Evolutionary conservation across 2,329 filamentous ascomycete genomes (phyloP).

Genomic region (Cladophialophora immunda): DNA sequence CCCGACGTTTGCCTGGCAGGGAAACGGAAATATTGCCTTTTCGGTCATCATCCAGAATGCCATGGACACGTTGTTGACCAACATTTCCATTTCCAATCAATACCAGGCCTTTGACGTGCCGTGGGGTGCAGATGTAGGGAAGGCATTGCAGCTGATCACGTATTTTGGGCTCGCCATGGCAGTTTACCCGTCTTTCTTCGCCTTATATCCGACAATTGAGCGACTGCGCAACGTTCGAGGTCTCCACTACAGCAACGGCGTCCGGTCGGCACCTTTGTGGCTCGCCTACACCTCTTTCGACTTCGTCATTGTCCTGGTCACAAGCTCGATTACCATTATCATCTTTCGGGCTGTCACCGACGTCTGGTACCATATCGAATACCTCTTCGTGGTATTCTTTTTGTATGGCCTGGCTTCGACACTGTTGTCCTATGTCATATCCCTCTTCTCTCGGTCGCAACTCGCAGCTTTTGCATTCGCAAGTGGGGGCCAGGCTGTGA

Average conservation of each 20-base stretch:
- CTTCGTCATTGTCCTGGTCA: slow-evolving; percentile 74
- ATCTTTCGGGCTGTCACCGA: slow-evolving; percentile 71
- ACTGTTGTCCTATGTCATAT: slow-evolving; percentile 80
- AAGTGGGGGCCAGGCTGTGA: slow-evolving; percentile 76
- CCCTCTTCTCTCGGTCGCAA: slow-evolving; percentile 79
- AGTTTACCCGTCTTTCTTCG: slow-evolving; percentile 85
- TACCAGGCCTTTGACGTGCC: slow-evolving; percentile 80
- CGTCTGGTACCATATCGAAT: slow-evolving; percentile 80
- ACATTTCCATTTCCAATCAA: slow-evolving; percentile 73
- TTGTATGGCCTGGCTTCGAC: slow-evolving; percentile 83
- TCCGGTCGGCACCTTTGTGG: slow-evolving; percentile 83
- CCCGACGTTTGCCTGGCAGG: slow-evolving; percentile 76
- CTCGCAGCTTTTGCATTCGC: slow-evolving; percentile 85
- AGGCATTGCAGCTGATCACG: slow-evolving; percentile 78
- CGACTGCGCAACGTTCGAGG: slow-evolving; percentile 79
- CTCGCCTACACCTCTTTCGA: slow-evolving; percentile 83
- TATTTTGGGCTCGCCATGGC: slow-evolving; percentile 83
- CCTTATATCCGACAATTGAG: slow-evolving; percentile 87
- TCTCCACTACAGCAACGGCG: slow-evolving; percentile 90
- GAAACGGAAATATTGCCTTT: slow-evolving; percentile 68
- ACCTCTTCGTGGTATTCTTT: slow-evolving; percentile 81
- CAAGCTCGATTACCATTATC: slow-evolving; percentile 71
- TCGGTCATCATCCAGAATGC: slow-evolving; percentile 66
- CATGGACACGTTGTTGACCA: slow-evolving; percentile 71
- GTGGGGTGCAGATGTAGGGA: slow-evolving; percentile 72